phyloP scores from a whole-genome alignment of 2,329 filamentous ascomycete species.

The Curvularia eragrostidis region DNA sequence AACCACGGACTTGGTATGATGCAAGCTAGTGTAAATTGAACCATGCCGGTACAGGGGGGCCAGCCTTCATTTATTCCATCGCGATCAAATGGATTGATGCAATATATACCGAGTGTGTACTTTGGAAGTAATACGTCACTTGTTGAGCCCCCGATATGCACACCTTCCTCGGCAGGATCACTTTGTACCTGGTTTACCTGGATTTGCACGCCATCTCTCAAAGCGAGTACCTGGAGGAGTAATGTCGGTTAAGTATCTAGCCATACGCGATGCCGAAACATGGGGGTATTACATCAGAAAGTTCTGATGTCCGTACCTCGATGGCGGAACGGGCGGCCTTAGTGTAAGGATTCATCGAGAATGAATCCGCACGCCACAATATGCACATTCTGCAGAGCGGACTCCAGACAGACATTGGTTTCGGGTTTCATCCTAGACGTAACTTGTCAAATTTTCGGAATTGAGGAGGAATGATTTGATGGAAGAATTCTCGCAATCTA shows the following conservation, averaged over 20 bases:
- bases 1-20: not conserved
- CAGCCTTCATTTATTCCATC: not conserved
- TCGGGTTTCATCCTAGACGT: not conserved
- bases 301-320: not conserved
- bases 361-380: not conserved
- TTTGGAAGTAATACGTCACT: not conserved
- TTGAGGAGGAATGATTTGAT: not conserved
- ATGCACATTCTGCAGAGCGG: not conserved
- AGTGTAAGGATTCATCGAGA: not conserved
- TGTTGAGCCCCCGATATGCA: not conserved
- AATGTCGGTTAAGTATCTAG: not conserved
- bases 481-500: constrained; percentile 5
- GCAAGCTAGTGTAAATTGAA: not conserved
- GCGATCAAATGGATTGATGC: not conserved
- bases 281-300: not conserved
- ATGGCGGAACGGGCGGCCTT: not conserved
- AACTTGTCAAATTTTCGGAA: not conserved
- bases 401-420: not conserved
- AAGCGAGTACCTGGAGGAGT: not conserved
- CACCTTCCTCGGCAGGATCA: not conserved
- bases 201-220: not conserved
- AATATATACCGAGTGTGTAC: not conserved
- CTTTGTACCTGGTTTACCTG: not conserved
- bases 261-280: not conserved
- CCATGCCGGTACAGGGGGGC: not conserved